These are phyloP conservation scores for Ceratobasidium sp. DNA, from an alignment of 1,284 basidiomycete genomes.

Conservation along the genomic window DNA sequence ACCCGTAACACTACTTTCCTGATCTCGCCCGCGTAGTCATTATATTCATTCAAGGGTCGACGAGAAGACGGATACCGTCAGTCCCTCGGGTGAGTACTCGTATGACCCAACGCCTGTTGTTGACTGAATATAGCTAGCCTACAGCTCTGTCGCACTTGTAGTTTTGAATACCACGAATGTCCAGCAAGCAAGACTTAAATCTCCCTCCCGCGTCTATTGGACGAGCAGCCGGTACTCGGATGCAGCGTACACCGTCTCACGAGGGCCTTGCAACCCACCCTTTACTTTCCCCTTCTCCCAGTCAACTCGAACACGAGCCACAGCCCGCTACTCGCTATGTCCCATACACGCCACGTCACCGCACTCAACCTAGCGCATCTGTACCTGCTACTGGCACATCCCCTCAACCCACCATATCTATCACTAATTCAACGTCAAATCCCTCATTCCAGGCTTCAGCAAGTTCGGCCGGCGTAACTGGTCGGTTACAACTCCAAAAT, in stretches of 20 bases:
- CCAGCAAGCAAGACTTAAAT: conserved; percentile 49
- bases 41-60: too few relatives aligned
- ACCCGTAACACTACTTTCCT: too few relatives aligned
- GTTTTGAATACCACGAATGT: conserved; percentile 40
- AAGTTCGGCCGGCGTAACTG: conserved; percentile 60
- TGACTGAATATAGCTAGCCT: too few relatives aligned
- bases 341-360: conserved; percentile 61
- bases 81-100: too few relatives aligned
- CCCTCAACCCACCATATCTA: conserved; percentile 52
- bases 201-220: conserved; percentile 64
- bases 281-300: conserved; percentile 58
- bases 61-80: too few relatives aligned
- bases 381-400: conserved; percentile 57
- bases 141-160: background rate
- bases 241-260: conserved; percentile 59
- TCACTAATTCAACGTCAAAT: conserved; percentile 49
- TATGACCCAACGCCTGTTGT: too few relatives aligned
- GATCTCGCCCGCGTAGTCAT: too few relatives aligned
- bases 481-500: conserved; percentile 76
- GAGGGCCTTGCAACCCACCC: conserved; percentile 68
- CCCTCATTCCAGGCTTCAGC: conserved; percentile 41
- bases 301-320: conserved; percentile 39
- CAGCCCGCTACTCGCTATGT: conserved; percentile 54
- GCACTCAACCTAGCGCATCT: conserved; percentile 56
- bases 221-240: conserved; percentile 53